A percentile compares a stretch with the other conserved stretches of the same genome.
Evolutionary conservation across 1,139 yeast genomes (phyloP).

Genomic region (Saccharomyces uvarum): DNA sequence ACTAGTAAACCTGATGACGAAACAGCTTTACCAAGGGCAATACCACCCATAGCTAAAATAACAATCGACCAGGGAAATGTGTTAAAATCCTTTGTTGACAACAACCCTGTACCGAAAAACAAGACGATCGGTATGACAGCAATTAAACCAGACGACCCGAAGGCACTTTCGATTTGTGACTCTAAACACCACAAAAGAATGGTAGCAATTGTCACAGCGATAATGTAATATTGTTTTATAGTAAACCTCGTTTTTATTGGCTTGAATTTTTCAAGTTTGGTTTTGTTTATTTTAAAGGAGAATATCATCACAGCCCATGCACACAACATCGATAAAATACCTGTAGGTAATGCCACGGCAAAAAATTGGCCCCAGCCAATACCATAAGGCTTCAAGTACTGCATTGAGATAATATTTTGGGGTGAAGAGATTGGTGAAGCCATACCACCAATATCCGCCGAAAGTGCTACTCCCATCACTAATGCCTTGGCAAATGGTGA

Average conservation of each 20-base stretch:
- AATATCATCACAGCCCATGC: constrained; percentile 53
- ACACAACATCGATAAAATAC: constrained; percentile 45
- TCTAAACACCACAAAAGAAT: constrained; percentile 68
- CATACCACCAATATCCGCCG: constrained; percentile 72
- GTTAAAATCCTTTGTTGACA: constrained; percentile 59
- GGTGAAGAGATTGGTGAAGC: constrained; percentile 78
- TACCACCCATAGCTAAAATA: constrained; percentile 71
- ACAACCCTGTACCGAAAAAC: constrained; percentile 63
- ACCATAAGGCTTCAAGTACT: constrained; percentile 56
- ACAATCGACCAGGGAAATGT: constrained; percentile 74
- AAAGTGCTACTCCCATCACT: constrained; percentile 63
- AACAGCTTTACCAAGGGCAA: constrained; percentile 68
- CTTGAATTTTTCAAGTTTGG: constrained; percentile 40
- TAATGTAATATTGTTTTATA: constrained; percentile 56
- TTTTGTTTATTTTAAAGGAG: constrained; percentile 44
- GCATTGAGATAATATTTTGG: constrained; percentile 68
- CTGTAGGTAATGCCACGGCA: constrained; percentile 59
- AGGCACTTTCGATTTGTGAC: constrained; percentile 44
- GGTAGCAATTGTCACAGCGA: constrained; percentile 44
- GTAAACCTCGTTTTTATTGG: constrained; percentile 56
- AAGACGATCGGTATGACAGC: constrained; percentile 59
- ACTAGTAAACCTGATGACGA: constrained; percentile 61
- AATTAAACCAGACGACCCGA: constrained; percentile 67
- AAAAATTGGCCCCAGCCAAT: constrained; percentile 73
- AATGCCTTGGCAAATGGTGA: constrained; percentile 57